Evolutionary conservation across 1,284 basidiomycete genomes (phyloP).

Genomic region (Bjerkandera adusta): DNA sequence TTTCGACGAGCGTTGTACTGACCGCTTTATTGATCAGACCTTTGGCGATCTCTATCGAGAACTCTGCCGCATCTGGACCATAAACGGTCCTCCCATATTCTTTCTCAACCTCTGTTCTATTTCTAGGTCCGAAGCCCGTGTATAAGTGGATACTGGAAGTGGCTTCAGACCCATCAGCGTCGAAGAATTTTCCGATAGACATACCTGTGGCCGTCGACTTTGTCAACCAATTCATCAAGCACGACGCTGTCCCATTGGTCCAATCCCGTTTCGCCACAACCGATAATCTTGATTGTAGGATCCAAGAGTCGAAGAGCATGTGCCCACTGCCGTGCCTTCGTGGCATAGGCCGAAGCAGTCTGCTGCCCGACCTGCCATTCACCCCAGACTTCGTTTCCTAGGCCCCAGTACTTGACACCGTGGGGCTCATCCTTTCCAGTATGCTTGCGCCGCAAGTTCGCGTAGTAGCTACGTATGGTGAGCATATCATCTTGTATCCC

Average conservation of each 20-base stretch:
- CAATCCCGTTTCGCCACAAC: slow-evolving; percentile 56
- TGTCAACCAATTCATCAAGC: slow-evolving; percentile 31
- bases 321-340: slow-evolving; percentile 61
- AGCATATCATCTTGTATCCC: neutral
- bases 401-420: slow-evolving; percentile 32
- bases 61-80: slow-evolving; percentile 45
- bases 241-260: slow-evolving; percentile 36
- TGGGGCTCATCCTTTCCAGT: slow-evolving; percentile 56
- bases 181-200: neutral
- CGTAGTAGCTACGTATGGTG: slow-evolving; percentile 44
- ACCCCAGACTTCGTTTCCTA: slow-evolving; percentile 56
- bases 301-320: slow-evolving; percentile 62
- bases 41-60: slow-evolving; percentile 44
- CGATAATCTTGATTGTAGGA: slow-evolving; percentile 53
- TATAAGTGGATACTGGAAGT: slow-evolving; percentile 27
- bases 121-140: slow-evolving; percentile 26
- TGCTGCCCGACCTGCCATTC: slow-evolving; percentile 69
- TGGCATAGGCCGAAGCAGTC: slow-evolving; percentile 55
- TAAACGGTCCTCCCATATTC: slow-evolving; percentile 28
- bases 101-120: slow-evolving; percentile 22
- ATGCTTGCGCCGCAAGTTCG: slow-evolving; percentile 58
- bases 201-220: slow-evolving; percentile 34
- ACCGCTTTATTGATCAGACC: slow-evolving; percentile 38
- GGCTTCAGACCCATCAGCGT: too few species aligned
- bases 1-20: slow-evolving; percentile 3